Percentiles rank a stretch among this genome's conserved stretches.
Conservation (phyloP, 352 stramenopile genomes). For the Phytopythium kandeliae region DNA sequence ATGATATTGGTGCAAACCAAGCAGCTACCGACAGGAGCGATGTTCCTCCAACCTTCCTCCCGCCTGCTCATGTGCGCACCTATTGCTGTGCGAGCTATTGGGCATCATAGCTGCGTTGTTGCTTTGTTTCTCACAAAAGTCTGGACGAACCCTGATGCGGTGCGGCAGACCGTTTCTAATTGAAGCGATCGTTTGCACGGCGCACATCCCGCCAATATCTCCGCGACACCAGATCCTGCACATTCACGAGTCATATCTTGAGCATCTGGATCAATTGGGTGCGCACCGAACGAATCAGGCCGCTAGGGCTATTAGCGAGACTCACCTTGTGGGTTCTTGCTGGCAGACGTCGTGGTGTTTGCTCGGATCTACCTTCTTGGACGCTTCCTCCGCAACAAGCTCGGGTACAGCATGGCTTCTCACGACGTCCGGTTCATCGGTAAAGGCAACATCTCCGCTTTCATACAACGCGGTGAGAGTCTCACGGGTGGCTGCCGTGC, state of each 20-base stretch:
- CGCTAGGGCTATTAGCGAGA: background rate
- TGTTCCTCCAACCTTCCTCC: conserved; percentile 33
- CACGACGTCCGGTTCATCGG: conserved; percentile 33
- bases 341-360: conserved; percentile 40
- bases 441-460: background rate
- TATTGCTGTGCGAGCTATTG: no score
- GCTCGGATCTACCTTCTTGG: conserved; percentile 48
- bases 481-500: no score
- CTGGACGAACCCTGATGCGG: background rate
- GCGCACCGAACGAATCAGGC: background rate
- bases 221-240: conserved; percentile 22
- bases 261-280: conserved; percentile 54
- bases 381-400: conserved; percentile 38
- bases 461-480: no score
- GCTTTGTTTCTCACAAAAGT: background rate
- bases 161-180: conserved; percentile 28
- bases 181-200: conserved; percentile 30
- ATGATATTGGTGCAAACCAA: conserved; percentile 38
- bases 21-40: conserved; percentile 20
- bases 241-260: conserved; percentile 16
- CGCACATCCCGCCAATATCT: conserved; percentile 33
- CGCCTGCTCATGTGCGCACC: conserved; percentile 22
- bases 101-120: background rate
- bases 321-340: background rate
- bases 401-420: conserved; percentile 33